phyloP scores from a whole-genome alignment of 192 early-diverging fungal species.

The Pecoramyces ruminantium region DNA sequence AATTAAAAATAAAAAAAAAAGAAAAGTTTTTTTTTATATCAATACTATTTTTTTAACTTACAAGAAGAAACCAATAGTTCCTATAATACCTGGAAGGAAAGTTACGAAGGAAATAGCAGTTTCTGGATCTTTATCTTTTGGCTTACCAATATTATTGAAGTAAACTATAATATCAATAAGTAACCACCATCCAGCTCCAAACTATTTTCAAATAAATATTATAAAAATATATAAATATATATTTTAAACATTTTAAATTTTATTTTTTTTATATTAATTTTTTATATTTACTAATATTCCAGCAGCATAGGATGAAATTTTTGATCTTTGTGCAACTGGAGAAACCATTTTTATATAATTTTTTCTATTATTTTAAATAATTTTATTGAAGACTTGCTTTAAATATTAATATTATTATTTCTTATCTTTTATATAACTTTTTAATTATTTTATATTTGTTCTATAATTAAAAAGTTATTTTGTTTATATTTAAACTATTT shows the following conservation, averaged over 20 bases:
- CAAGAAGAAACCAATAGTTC: background rate
- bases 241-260: no score
- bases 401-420: no score
- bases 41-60: background rate
- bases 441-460: no score
- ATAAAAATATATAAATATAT: no score
- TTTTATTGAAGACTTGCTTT: no score
- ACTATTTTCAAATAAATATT: background rate
- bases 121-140: background rate
- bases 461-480: no score
- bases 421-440: slow-evolving; percentile 41
- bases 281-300: background rate
- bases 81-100: background rate
- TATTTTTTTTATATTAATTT: no score
- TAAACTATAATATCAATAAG: background rate
- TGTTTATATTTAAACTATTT: no score
- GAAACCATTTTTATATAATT: background rate
- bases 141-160: background rate
- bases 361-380: no score
- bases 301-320: background rate
- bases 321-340: background rate
- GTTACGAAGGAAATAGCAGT: background rate
- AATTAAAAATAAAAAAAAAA: no score
- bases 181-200: background rate
- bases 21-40: background rate